Conservation (phyloP, 306 rosid genomes). For the Herpetospermum pedunculosum region DNA sequence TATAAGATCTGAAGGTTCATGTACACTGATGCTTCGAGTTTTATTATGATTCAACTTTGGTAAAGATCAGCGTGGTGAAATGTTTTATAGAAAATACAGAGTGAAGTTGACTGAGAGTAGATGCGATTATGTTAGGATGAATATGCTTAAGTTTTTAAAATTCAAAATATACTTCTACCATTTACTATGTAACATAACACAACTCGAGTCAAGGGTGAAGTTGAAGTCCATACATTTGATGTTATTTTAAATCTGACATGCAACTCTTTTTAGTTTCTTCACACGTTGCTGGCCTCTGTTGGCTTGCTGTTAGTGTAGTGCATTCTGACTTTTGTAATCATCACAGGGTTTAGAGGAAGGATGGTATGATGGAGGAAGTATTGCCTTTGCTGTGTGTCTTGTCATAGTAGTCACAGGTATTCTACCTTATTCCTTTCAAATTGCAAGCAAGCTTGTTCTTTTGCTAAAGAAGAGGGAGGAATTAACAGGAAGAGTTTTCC, state of each 20-base stretch:
- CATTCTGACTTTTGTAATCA: constrained; percentile 13
- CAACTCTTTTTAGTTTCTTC: constrained; percentile 1
- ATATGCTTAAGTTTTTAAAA: background rate
- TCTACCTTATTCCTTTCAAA: background rate
- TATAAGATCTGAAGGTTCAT: background rate
- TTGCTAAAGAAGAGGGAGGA: background rate
- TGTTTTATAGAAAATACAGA: background rate
- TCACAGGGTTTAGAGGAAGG: constrained; percentile 69
- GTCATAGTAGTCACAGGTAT: constrained; percentile 90
- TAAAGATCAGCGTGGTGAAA: background rate
- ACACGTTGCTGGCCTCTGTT: background rate
- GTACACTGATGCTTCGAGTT: background rate
- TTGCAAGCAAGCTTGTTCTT: background rate
- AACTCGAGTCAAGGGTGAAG: background rate
- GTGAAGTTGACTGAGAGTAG: background rate
- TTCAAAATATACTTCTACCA: background rate
- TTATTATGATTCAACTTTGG: background rate
- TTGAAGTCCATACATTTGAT: background rate
- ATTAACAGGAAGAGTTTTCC: background rate
- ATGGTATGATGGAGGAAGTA: constrained; percentile 98
- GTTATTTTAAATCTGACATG: background rate
- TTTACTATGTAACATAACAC: background rate
- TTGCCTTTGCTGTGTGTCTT: constrained; percentile 73
- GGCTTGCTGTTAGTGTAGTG: constrained; percentile 7
- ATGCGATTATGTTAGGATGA: background rate